Conservation (phyloP, 2,329 filamentous ascomycete species). For the Daldinia sp. region DNA sequence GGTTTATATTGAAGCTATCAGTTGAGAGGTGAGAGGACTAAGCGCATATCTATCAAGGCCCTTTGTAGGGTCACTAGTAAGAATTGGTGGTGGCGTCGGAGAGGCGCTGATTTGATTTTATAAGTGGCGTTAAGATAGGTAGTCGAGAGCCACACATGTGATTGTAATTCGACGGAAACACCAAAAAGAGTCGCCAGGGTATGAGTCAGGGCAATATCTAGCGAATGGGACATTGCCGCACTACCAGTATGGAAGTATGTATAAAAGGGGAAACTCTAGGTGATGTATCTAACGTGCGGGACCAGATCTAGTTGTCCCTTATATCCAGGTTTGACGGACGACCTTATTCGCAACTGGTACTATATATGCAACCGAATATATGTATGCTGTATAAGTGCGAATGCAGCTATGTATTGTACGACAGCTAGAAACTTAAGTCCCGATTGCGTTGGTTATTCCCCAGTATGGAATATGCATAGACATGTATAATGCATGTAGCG, state of each 20-base stretch:
- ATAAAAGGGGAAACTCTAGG: not conserved
- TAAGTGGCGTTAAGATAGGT: slow-evolving; percentile 29
- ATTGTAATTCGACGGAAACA: slow-evolving; percentile 27
- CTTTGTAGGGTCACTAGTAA: slow-evolving; percentile 2
- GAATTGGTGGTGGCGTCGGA: slow-evolving; percentile 26
- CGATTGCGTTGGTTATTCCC: slow-evolving; percentile 24
- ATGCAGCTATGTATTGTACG: slow-evolving; percentile 6
- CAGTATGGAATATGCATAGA: slow-evolving; percentile 13
- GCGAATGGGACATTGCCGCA: slow-evolving; percentile 39
- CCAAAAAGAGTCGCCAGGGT: slow-evolving; percentile 1
- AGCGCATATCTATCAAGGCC: not conserved
- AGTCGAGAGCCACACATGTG: slow-evolving; percentile 30
- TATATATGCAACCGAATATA: not conserved
- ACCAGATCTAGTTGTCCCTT: slow-evolving; percentile 1
- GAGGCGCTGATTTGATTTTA: slow-evolving; percentile 37
- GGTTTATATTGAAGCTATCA: slow-evolving; percentile 23
- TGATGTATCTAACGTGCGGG: slow-evolving; percentile 3
- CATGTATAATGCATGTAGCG: slow-evolving; percentile 39
- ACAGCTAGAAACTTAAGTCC: slow-evolving; percentile 31
- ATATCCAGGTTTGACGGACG: slow-evolving; percentile 2
- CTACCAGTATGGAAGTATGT: not conserved
- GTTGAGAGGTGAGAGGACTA: not conserved
- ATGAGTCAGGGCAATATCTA: slow-evolving; percentile 43
- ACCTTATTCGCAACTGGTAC: slow-evolving; percentile 1
- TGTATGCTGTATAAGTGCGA: not conserved